Evolutionary conservation across 257 asterid species (phyloP).

Genomic region (Rhazya stricta): DNA sequence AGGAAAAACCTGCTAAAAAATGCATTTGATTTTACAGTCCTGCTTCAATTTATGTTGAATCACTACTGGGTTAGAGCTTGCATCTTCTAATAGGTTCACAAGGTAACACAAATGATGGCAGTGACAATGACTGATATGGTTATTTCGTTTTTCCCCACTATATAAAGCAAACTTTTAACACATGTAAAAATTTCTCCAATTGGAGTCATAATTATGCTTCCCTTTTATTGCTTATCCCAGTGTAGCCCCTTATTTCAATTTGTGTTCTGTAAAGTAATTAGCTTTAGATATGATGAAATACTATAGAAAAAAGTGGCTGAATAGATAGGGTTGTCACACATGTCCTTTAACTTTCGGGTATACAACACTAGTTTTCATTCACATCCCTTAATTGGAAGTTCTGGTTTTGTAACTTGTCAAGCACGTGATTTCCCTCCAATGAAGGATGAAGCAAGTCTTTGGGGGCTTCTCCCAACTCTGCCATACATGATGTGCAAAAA

Average conservation of each 20-base stretch:
- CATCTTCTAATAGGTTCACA: background rate
- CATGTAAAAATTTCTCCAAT: background rate
- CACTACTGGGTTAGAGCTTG: background rate
- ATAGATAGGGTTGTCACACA: background rate
- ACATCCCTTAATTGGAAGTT: background rate
- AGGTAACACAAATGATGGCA: background rate
- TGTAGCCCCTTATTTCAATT: background rate
- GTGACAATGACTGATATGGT: background rate
- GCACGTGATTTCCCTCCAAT: background rate
- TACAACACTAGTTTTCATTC: background rate
- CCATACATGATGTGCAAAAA: background rate
- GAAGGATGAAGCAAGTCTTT: background rate
- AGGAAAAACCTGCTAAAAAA: background rate
- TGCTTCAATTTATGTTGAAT: background rate
- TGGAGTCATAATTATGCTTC: background rate
- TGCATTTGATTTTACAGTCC: background rate
- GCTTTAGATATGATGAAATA: background rate
- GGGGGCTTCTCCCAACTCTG: background rate
- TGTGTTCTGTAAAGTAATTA: background rate
- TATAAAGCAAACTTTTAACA: background rate
- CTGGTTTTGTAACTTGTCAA: background rate
- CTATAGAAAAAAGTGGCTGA: background rate
- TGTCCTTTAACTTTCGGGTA: background rate
- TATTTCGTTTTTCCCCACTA: background rate
- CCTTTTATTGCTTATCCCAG: background rate